These are phyloP conservation scores for Cyclotella cryptica DNA, from an alignment of 108 stramenopile genomes.

Conservation along the genomic window DNA sequence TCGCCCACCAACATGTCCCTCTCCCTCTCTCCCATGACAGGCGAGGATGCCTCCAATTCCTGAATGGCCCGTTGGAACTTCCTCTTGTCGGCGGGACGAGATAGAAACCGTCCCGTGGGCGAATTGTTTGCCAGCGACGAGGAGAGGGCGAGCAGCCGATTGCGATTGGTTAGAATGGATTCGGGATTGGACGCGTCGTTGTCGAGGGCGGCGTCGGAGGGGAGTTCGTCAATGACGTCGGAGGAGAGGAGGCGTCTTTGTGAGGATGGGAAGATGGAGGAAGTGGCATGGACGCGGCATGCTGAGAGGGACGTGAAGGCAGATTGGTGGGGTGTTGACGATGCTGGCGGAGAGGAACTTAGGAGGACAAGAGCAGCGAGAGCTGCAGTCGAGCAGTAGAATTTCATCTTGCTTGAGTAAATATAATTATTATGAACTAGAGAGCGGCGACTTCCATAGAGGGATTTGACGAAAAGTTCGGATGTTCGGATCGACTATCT, in stretches of 20 bases:
- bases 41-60: conserved; percentile 32
- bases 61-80: conserved; percentile 31
- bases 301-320: not conserved
- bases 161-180: conserved; percentile 10
- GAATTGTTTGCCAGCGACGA: conserved; percentile 21
- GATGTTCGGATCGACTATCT: no score
- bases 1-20: conserved; percentile 62
- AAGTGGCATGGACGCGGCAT: not conserved
- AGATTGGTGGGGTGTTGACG: not conserved
- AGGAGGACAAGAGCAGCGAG: not conserved
- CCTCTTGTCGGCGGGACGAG: conserved; percentile 15
- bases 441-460: no score
- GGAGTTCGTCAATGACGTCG: conserved; percentile 17
- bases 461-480: no score
- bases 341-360: not conserved
- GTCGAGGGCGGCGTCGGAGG: conserved; percentile 12
- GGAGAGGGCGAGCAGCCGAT: conserved; percentile 37
- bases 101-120: conserved; percentile 26
- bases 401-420: not conserved
- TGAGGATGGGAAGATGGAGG: not conserved
- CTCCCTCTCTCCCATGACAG: not conserved
- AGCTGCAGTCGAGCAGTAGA: not conserved
- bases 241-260: not conserved
- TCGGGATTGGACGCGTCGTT: conserved; percentile 17
- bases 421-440: not conserved